Conservation (phyloP, 257 asterid species). For the Solanum sejunctum region DNA sequence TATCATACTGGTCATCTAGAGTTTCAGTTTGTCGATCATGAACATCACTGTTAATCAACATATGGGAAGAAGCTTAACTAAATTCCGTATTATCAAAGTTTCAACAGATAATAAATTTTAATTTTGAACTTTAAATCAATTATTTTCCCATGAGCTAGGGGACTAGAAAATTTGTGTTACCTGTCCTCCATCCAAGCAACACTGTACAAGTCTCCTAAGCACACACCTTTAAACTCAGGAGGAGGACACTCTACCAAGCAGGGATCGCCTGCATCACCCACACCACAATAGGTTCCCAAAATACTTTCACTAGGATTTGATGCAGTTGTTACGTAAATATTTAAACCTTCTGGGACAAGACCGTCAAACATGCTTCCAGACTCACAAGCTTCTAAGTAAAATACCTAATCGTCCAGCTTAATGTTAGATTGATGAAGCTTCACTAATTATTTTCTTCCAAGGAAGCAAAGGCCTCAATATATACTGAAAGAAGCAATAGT, state of each 20-base stretch:
- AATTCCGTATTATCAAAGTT: no score
- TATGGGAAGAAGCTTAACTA: no score
- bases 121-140: no score
- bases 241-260: slow-evolving; percentile 29
- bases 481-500: no score
- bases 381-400: slow-evolving; percentile 95
- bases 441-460: no score
- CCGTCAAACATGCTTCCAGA: slow-evolving; percentile 96
- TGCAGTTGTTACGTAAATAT: slow-evolving; percentile 90
- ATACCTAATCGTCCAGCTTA: no score
- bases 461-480: no score
- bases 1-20: not conserved
- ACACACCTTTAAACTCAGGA: not conserved
- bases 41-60: no score
- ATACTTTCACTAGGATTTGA: slow-evolving; percentile 91
- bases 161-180: no score
- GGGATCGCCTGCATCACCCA: slow-evolving; percentile 53
- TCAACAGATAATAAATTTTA: no score
- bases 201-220: slow-evolving; percentile 75
- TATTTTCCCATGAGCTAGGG: no score
- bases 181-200: slow-evolving; percentile 98
- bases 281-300: slow-evolving; percentile 88
- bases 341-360: slow-evolving; percentile 65
- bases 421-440: no score
- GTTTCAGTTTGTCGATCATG: not conserved